Base-by-base conservation (phyloP, 2,329 filamentous ascomycete genomes). In the Sphaceloma murrayae region DNA sequence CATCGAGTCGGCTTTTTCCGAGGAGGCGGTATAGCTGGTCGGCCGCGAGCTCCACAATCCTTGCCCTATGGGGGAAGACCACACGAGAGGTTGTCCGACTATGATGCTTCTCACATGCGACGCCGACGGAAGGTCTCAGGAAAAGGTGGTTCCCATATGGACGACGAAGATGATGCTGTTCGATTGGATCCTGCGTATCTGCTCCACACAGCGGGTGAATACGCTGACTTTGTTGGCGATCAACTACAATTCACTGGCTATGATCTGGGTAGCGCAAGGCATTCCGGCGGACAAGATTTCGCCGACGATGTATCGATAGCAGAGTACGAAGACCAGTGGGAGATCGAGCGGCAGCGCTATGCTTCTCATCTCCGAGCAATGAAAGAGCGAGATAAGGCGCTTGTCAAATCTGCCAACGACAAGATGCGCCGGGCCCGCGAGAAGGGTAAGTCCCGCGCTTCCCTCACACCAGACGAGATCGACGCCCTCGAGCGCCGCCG, bases 21-120 rank as follows among this genome's bases (percentile, higher is more conserved):
- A 93, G 88, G 91, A 98, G 89, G 89, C 91, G 88, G 91, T 98
- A 84, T 98, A 96, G 80, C 77, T 93, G 88, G 88, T 96, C 91
- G 89, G 86, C 89, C 89, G 91, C 91, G 83, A 91, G 82, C 88
- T 94, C 89, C 88, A 70, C 69, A 74, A 67, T 69, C 70, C 74
- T 80, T 82, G 87, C 87, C 60, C 58, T 58, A 88, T 85, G 88
- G 85, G 89, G 89, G 88, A 95, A 95, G 89, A 95, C 86, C 87
- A 91, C 84, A 85, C 76, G 83, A 85, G 83, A 34, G 42, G 29
- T 11, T 45, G 18, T 34, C 30, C 19, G 31, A 45, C 24, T 30
- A 34, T 18, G 42, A 45, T 22, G 19, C 14, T 18, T 17, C 42
- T 34, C 42, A 45, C n/a, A 21, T 45, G 17, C 30, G 42, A 30